These are phyloP conservation scores for Beauveria australis DNA, from an alignment of 2,329 filamentous ascomycete genomes.

Conservation along the genomic window DNA sequence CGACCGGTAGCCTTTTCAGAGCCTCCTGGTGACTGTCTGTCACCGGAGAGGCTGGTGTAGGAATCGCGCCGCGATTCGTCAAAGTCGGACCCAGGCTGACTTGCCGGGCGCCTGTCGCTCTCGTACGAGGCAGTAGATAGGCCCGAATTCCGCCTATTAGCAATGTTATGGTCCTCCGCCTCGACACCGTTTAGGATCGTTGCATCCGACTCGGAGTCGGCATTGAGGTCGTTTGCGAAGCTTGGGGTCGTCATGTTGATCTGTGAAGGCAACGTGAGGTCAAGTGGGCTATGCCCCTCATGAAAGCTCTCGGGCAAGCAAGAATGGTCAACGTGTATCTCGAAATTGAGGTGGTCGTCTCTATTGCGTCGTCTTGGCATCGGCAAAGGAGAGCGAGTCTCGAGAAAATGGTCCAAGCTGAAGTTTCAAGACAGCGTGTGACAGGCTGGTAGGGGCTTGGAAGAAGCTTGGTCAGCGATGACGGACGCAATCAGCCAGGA, in stretches of 20 bases:
- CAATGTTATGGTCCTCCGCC: neutral
- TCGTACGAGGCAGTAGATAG: conserved; percentile 2
- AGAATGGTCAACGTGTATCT: conserved; percentile 40
- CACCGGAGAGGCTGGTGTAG: neutral
- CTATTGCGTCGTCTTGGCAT: conserved; percentile 22
- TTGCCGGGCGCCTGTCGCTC: conserved; percentile 3
- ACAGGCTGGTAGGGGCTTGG: neutral
- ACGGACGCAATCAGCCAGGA: neutral
- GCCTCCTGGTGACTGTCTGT: neutral
- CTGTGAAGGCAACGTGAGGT: conserved; percentile 11
- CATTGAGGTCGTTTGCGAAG: conserved; percentile 6
- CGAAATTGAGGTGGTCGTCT: conserved; percentile 33
- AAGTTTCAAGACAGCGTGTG: neutral
- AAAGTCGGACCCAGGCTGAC: neutral
- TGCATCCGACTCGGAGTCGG: conserved; percentile 14
- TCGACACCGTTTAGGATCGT: neutral
- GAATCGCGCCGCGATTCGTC: conserved; percentile 1
- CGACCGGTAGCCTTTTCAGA: neutral
- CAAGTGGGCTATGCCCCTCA: conserved; percentile 19
- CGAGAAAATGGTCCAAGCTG: neutral
- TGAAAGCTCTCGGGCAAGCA: conserved; percentile 34
- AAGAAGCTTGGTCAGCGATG: neutral
- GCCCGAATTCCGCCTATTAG: neutral
- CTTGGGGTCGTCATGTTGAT: neutral
- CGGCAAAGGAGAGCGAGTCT: neutral